Conservation (phyloP, 306 rosid species). For the Inga oerstediana region DNA sequence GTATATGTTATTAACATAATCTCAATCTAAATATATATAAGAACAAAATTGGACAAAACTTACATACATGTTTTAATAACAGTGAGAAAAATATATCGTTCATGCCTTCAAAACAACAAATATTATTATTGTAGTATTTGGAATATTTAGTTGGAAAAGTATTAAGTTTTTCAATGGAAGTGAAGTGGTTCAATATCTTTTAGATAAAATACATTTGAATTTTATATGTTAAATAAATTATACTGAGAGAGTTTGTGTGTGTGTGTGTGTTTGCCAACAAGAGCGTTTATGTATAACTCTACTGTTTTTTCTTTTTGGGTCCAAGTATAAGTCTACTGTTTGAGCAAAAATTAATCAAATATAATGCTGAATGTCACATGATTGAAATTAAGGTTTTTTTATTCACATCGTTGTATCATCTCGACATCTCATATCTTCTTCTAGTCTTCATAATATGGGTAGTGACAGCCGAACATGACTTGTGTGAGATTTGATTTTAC, state of each 20-base stretch:
- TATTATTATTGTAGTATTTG: too few species aligned
- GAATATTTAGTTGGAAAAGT: too few species aligned
- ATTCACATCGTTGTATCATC: neutral
- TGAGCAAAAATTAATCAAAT: neutral
- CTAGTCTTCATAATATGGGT: neutral
- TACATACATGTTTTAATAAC: too few species aligned
- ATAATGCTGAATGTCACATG: neutral
- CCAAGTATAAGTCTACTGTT: neutral
- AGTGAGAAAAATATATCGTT: neutral
- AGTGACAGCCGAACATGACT: neutral
- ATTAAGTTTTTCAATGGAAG: neutral
- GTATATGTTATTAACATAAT: too few species aligned
- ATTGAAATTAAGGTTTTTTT: neutral
- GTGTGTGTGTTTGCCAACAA: neutral
- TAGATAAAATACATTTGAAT: too few species aligned
- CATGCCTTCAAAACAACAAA: neutral
- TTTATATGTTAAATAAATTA: too few species aligned
- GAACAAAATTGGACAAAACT: too few species aligned
- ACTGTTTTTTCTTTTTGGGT: neutral
- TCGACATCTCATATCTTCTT: neutral
- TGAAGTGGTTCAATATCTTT: neutral
- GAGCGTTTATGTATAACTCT: neutral
- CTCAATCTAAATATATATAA: too few species aligned
- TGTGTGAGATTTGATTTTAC: constrained; percentile 8
- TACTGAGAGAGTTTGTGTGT: neutral